Conservation (phyloP, 2,329 filamentous ascomycete genomes). For the Phialocephala sp. region DNA sequence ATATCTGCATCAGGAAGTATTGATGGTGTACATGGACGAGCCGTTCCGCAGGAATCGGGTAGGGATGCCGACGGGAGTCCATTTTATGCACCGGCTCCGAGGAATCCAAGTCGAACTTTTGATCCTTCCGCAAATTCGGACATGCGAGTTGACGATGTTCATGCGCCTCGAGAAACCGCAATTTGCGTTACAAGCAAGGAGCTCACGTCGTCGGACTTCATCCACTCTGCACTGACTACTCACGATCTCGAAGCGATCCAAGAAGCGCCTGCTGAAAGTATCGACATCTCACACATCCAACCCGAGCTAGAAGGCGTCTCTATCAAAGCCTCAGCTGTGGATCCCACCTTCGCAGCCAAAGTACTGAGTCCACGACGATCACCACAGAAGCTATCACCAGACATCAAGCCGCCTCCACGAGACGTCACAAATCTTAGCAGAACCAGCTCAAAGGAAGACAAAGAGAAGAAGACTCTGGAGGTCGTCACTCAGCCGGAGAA, state of each 20-base stretch:
- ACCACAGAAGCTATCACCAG: slow-evolving; percentile 37
- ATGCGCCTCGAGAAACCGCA: slow-evolving; percentile 35
- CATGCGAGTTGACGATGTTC: slow-evolving; percentile 40
- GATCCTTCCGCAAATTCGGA: slow-evolving; percentile 30
- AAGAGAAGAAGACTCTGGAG: slow-evolving; percentile 28
- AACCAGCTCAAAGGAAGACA: slow-evolving; percentile 19
- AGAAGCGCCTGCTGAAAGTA: slow-evolving; percentile 45
- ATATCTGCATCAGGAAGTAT: slow-evolving; percentile 26
- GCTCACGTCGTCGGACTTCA: slow-evolving; percentile 42
- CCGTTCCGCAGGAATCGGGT: slow-evolving; percentile 43
- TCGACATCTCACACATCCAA: slow-evolving; percentile 63
- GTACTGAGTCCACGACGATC: slow-evolving; percentile 38
- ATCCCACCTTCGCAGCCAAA: slow-evolving; percentile 40
- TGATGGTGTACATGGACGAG: slow-evolving; percentile 17
- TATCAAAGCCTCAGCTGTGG: slow-evolving; percentile 59
- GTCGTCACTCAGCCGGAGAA: slow-evolving; percentile 46
- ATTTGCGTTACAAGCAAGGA: slow-evolving; percentile 42
- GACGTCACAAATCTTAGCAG: slow-evolving; percentile 22
- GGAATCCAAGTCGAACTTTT: slow-evolving; percentile 42
- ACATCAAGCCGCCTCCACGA: slow-evolving; percentile 28
- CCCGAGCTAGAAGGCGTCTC: slow-evolving; percentile 65
- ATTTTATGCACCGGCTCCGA: slow-evolving; percentile 44
- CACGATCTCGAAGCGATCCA: slow-evolving; percentile 32
- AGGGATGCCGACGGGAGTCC: slow-evolving; percentile 42
- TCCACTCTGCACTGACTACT: slow-evolving; percentile 25